Percentiles rank a stretch among this genome's conserved stretches.
Conservation (phyloP, 2,329 filamentous ascomycete species). For the Colletotrichum sp. region DNA sequence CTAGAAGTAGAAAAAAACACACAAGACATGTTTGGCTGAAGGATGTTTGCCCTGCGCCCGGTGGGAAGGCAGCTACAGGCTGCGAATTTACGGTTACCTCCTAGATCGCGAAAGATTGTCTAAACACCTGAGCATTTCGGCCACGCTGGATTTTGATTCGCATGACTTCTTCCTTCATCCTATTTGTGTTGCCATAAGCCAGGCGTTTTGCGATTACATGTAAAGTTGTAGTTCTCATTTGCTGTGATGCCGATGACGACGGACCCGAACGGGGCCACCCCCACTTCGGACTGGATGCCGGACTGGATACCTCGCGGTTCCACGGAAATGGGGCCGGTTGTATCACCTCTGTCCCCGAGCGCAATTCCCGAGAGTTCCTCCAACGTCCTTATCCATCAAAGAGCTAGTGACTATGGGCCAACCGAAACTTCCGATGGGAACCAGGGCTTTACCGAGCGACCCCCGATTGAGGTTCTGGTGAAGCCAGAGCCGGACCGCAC, state of each 20-base stretch:
- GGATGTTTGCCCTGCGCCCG: neutral
- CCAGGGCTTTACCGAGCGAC: neutral
- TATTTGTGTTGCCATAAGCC: neutral
- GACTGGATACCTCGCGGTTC: conserved; percentile 14
- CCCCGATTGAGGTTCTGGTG: neutral
- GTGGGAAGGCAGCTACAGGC: neutral
- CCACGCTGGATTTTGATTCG: neutral
- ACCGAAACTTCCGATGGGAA: neutral
- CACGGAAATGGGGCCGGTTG: neutral
- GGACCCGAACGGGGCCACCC: neutral
- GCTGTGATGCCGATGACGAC: neutral
- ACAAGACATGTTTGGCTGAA: neutral
- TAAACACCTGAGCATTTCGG: neutral
- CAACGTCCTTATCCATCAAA: neutral
- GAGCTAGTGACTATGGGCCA: neutral
- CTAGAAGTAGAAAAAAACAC: neutral
- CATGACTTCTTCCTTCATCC: neutral
- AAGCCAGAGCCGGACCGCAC: conserved; percentile 17
- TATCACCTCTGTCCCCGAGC: neutral
- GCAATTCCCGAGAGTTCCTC: neutral
- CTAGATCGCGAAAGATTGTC: neutral
- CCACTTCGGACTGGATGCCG: conserved; percentile 21
- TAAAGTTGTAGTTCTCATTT: neutral
- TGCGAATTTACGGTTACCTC: neutral
- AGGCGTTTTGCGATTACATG: neutral